phyloP scores from a whole-genome alignment of 2,329 filamentous ascomycete species.

The Dothidotthia symphoricarpi region DNA sequence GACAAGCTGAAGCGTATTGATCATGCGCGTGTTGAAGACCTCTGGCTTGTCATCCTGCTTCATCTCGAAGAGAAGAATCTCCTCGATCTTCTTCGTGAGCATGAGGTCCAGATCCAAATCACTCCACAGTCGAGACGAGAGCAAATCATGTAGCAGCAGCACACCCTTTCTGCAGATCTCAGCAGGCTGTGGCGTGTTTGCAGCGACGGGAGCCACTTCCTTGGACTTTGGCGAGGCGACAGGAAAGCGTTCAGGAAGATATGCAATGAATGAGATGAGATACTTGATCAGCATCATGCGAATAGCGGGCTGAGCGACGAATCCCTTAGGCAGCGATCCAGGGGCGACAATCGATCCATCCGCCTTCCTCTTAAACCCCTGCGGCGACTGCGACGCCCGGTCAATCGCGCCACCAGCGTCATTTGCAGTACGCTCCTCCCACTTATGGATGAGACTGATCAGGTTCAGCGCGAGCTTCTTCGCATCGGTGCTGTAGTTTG shows the following conservation, averaged over 20 bases:
- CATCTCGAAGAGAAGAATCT: slow-evolving; percentile 73
- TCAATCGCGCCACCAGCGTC: slow-evolving; percentile 46
- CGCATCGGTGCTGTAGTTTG: slow-evolving; percentile 83
- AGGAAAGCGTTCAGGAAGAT: slow-evolving; percentile 79
- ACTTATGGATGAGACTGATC: slow-evolving; percentile 86
- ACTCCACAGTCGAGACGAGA: slow-evolving; percentile 86
- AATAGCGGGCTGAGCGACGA: slow-evolving; percentile 52
- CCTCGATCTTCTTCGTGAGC: slow-evolving; percentile 85
- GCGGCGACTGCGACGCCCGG: slow-evolving; percentile 65
- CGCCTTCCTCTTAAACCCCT: slow-evolving; percentile 68
- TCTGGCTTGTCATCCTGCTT: slow-evolving; percentile 56
- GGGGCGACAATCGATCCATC: slow-evolving; percentile 60
- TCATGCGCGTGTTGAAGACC: slow-evolving; percentile 78
- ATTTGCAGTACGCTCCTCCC: slow-evolving; percentile 81
- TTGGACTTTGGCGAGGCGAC: slow-evolving; percentile 53
- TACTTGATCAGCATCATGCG: slow-evolving; percentile 88
- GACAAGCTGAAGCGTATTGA: slow-evolving; percentile 91
- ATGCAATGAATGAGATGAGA: slow-evolving; percentile 90
- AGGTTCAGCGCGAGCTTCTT: slow-evolving; percentile 89
- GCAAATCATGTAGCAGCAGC: slow-evolving; percentile 74
- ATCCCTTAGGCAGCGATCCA: slow-evolving; percentile 50
- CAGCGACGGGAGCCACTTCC: slow-evolving; percentile 31
- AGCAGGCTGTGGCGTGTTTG: slow-evolving; percentile 53
- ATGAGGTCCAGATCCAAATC: slow-evolving; percentile 82
- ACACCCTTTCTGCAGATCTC: slow-evolving; percentile 87